phyloP scores from a whole-genome alignment of 805 yeast species.

The Metschnikowia lachancei region DNA sequence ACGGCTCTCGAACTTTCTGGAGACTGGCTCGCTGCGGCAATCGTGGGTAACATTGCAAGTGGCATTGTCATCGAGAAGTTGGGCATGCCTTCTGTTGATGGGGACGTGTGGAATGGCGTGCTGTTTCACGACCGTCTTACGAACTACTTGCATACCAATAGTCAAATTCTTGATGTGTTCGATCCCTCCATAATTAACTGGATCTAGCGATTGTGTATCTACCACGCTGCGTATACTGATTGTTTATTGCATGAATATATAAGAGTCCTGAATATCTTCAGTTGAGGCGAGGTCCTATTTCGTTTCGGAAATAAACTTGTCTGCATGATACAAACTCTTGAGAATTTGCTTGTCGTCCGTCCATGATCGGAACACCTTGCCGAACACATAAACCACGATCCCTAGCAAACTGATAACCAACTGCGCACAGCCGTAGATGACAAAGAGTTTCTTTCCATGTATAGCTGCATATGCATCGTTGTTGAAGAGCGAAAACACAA shows the following conservation, averaged over 20 bases:
- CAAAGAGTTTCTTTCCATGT: slow-evolving; percentile 47
- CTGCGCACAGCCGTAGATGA: slow-evolving; percentile 53
- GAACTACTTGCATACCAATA: slow-evolving; percentile 31
- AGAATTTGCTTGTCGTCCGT: slow-evolving; percentile 48
- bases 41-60: slow-evolving; percentile 74
- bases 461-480: slow-evolving; percentile 40
- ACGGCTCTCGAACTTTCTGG: slow-evolving; percentile 54
- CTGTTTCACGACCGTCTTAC: slow-evolving; percentile 44
- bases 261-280: background rate
- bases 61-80: slow-evolving; percentile 78
- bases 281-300: background rate
- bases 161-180: slow-evolving; percentile 4
- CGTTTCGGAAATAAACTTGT: slow-evolving; percentile 1
- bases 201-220: background rate
- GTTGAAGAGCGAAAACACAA: slow-evolving; percentile 55
- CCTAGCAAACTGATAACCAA: slow-evolving; percentile 47
- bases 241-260: too few relatives aligned
- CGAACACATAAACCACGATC: slow-evolving; percentile 53
- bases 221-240: too few relatives aligned
- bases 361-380: slow-evolving; percentile 50
- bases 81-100: slow-evolving; percentile 58
- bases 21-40: slow-evolving; percentile 52
- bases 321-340: slow-evolving; percentile 29
- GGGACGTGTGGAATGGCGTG: slow-evolving; percentile 60
- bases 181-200: slow-evolving; percentile 8